phyloP scores from a whole-genome alignment of 768 basidiomycete genomes.

The Tricholoma matsutake region DNA sequence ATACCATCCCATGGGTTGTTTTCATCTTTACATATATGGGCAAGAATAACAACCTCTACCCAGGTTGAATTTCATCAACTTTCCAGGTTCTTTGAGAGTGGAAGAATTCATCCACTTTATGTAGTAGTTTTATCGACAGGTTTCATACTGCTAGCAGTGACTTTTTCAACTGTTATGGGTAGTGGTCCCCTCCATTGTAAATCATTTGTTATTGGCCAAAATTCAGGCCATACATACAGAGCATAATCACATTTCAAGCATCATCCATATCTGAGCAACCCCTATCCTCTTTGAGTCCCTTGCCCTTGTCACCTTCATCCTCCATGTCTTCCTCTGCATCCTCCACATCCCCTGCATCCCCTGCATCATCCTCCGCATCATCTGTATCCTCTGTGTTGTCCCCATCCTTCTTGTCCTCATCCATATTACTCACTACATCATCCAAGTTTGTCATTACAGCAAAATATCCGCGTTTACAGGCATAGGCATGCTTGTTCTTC shows the following conservation, averaged over 20 bases:
- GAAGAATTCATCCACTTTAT: too few species aligned
- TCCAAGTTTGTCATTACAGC: not conserved
- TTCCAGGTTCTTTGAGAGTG: too few species aligned
- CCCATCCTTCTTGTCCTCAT: not conserved
- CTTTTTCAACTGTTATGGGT: not conserved
- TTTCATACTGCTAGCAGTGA: not conserved
- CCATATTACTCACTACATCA: not conserved
- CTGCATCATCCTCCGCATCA: not conserved
- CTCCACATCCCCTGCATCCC: not conserved
- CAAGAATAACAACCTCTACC: too few species aligned
- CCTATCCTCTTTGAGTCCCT: not conserved
- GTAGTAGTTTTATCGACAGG: too few species aligned
- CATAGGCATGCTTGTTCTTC: constrained; percentile 1
- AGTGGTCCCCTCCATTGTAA: not conserved
- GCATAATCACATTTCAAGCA: not conserved
- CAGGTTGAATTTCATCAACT: too few species aligned
- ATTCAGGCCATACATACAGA: not conserved
- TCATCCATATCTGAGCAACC: not conserved
- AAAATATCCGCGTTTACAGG: not conserved
- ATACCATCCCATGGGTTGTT: too few species aligned
- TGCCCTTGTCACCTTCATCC: not conserved
- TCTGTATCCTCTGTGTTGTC: not conserved
- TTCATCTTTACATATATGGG: too few species aligned
- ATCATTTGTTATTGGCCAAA: not conserved
- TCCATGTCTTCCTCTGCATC: not conserved